Evolutionary conservation across 306 rosid genomes (phyloP).

Genomic region (Citrullus amarus): DNA sequence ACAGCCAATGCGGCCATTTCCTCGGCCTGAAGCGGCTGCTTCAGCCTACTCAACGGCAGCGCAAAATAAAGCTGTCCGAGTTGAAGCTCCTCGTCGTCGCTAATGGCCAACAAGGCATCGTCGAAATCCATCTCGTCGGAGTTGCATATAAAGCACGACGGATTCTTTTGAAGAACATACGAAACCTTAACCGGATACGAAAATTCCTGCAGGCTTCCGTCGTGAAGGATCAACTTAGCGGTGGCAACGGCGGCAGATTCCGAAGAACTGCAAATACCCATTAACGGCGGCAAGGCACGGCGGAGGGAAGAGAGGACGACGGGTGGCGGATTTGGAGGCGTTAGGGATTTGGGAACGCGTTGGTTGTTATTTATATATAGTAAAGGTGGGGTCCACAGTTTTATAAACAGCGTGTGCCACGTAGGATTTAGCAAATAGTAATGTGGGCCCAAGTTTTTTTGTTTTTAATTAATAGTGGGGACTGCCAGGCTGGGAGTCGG

Average conservation of each 20-base stretch:
- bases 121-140: constrained; percentile 90
- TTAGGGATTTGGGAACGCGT: not conserved
- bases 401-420: constrained; percentile 1
- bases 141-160: constrained; percentile 65
- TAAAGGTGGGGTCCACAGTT: not conserved
- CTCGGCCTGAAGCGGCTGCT: constrained; percentile 43
- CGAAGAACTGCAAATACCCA: constrained; percentile 83
- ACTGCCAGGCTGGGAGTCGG: constrained; percentile 17
- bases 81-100: constrained; percentile 52
- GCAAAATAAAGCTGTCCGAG: constrained; percentile 84
- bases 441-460: constrained; percentile 1
- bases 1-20: constrained; percentile 99
- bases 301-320: not conserved
- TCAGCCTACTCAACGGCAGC: constrained; percentile 49
- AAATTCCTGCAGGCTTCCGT: constrained; percentile 58
- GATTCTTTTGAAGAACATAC: constrained; percentile 44
- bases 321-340: not conserved
- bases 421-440: constrained; percentile 4
- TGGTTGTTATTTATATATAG: not conserved
- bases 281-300: constrained; percentile 1
- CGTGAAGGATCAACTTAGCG: constrained; percentile 57
- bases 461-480: not conserved
- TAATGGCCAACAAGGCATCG: constrained; percentile 48
- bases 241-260: constrained; percentile 52
- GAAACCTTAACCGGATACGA: constrained; percentile 65